Evolutionary conservation across 2,329 filamentous ascomycete species (phyloP).

Genomic region (Bimuria novae-zelandiae): DNA sequence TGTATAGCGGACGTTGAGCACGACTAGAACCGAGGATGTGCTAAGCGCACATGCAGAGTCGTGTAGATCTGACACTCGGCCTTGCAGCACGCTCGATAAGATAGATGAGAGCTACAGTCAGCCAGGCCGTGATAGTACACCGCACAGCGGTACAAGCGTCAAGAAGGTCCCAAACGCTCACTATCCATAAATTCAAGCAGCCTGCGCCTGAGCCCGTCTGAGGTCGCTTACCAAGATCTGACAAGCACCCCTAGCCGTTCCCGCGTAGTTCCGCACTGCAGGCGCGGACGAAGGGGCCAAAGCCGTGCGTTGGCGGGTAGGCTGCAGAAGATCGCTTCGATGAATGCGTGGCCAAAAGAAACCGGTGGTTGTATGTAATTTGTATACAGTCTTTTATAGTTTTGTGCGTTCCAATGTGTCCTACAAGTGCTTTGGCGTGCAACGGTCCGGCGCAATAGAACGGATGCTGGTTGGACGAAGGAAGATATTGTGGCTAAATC

Average conservation of each 20-base stretch:
- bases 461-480: neutral
- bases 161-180: neutral
- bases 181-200: neutral
- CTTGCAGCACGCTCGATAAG: slow-evolving; percentile 6
- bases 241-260: slow-evolving; percentile 11
- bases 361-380: slow-evolving; percentile 11
- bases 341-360: slow-evolving; percentile 22
- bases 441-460: neutral
- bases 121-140: too few species aligned
- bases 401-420: slow-evolving; percentile 4
- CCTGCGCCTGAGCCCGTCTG: slow-evolving; percentile 9
- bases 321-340: slow-evolving; percentile 23
- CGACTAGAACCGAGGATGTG: neutral
- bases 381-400: slow-evolving; percentile 14
- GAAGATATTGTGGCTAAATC: slow-evolving; percentile 22
- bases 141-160: neutral
- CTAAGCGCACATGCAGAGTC: neutral
- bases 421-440: neutral
- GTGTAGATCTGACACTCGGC: neutral
- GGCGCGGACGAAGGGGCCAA: slow-evolving; percentile 22
- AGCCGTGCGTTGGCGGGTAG: slow-evolving; percentile 10
- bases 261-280: slow-evolving; percentile 9
- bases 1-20: too few species aligned
- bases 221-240: slow-evolving; percentile 19
- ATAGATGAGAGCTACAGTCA: neutral